Evolutionary conservation across 306 rosid genomes (phyloP), one percentile per base, ranked within the genome.

Genomic region (Morella rubra): DNA sequence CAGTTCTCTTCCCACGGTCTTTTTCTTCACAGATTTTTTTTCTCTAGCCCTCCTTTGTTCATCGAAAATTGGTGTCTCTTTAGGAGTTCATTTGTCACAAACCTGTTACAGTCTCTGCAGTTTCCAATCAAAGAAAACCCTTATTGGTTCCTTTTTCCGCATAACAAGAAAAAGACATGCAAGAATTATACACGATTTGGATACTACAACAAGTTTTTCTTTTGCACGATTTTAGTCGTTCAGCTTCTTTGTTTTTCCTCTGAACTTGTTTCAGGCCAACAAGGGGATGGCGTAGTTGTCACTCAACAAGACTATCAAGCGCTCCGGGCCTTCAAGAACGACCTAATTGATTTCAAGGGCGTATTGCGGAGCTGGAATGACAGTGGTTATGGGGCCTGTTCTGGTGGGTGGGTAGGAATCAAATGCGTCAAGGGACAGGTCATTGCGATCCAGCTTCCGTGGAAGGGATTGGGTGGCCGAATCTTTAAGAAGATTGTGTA

Each of bases 391-490:
- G 97, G 93, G 76, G 93, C 90, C 60, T 95, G 99, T 80, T 92
- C 97, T 5, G 99, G 98, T 44, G 77, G 86, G 7, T 95, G 99
- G 99, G 87, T 73, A 24, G 99, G 99, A 55, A 92, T 95, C 83
- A 95, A 95, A 77, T 95, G 99, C 74, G 88, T 86, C 46, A 89
- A 87, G 4, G 99, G 99, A 4, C 92, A 92, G 32, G 99, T 95
- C 44, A 86, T 95, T 65, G 97, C 90, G 6, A 88, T 95, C 68
- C 99, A 95, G 81, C 92, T 95, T 82, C 99, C 99, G 42, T 95
- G 97, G 97, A 92, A 76, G 80, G 91, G 91, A 18, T 86, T 95
- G 3, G 92, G 93, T 1, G 99, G 99, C 0, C n/a, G 79, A 54
- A 92, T 95, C 80, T 90, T 97, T 0, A 89, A 92, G 80, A 87